Percentiles rank a stretch among this genome's conserved stretches.
Evolutionary conservation across 495 filamentous ascomycete genomes (phyloP).

Genomic region (Penicillium arizonense): DNA sequence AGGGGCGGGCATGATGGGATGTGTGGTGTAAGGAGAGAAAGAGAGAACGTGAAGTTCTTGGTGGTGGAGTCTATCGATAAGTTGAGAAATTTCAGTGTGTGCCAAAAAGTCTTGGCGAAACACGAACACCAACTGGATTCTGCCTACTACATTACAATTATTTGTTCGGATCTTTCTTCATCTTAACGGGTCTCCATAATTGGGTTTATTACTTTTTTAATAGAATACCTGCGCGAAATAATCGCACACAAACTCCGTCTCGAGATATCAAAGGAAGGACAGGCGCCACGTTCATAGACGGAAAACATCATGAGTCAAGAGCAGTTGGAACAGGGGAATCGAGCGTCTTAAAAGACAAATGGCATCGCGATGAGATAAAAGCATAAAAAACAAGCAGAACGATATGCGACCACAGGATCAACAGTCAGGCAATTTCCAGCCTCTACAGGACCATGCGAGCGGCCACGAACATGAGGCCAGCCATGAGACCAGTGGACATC

Average conservation of each 20-base stretch:
- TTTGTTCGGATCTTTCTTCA: background rate
- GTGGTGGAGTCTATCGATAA: constrained; percentile 47
- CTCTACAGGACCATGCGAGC: constrained; percentile 50
- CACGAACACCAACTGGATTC: constrained; percentile 16
- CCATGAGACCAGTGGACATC: constrained; percentile 51
- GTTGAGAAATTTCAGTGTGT: constrained; percentile 49
- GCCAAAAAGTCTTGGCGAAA: constrained; percentile 45
- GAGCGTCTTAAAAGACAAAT: constrained; percentile 8
- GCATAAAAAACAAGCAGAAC: constrained; percentile 3
- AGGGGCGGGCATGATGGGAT: constrained; percentile 49
- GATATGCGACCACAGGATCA: constrained; percentile 5
- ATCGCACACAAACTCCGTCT: constrained; percentile 10
- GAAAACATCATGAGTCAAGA: constrained; percentile 14
- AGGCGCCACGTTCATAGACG: constrained; percentile 19
- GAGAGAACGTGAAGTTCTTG: constrained; percentile 29
- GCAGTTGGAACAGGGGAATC: constrained; percentile 24
- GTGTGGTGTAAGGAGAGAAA: constrained; percentile 24
- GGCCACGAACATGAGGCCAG: constrained; percentile 44
- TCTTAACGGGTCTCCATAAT: background rate
- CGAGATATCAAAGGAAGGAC: constrained; percentile 16
- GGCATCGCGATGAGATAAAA: constrained; percentile 2
- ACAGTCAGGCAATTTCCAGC: background rate
- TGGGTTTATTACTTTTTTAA: constrained; percentile 10
- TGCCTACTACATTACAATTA: background rate
- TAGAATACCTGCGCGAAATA: constrained; percentile 8